Conservation (phyloP, 257 asterid species). For the Haberlea rhodopensis region DNA sequence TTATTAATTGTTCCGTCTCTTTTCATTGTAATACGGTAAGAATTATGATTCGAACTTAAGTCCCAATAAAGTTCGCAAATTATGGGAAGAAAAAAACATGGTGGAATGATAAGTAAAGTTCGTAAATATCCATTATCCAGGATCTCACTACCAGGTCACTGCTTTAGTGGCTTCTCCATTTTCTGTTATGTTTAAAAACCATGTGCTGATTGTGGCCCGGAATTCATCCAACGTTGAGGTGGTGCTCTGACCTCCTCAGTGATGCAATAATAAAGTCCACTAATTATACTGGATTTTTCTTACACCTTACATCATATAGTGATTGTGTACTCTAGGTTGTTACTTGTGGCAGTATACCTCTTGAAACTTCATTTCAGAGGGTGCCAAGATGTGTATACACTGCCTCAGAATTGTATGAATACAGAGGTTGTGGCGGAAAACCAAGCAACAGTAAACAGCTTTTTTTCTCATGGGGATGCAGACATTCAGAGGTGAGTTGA, state of each 20-base stretch:
- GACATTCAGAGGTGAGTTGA: conserved; percentile 74
- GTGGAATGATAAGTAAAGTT: not conserved
- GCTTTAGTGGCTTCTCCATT: not conserved
- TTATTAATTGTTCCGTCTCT: not conserved
- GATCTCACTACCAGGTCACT: not conserved
- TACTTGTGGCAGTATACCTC: conserved; percentile 97
- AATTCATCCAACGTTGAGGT: not conserved
- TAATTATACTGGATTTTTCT: not conserved
- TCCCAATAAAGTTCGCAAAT: not conserved
- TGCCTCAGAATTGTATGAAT: conserved; percentile 80
- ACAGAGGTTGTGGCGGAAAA: conserved; percentile 72
- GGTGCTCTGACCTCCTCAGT: not conserved
- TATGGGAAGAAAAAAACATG: not conserved
- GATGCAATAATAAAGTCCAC: too few relatives aligned
- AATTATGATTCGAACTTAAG: not conserved
- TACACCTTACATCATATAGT: conserved; percentile 2
- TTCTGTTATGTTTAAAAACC: not conserved
- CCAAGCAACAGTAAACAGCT: conserved; percentile 63
- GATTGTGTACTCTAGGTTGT: conserved; percentile 54
- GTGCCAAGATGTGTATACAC: conserved; percentile 75
- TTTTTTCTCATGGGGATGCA: conserved; percentile 82
- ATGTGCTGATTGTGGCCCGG: not conserved
- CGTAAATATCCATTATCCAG: conserved; percentile 2
- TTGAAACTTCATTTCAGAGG: conserved; percentile 87
- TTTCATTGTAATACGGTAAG: not conserved